Conservation (phyloP, 176 grass and related monocot genomes). For the Eremochloa ophiuroides region DNA sequence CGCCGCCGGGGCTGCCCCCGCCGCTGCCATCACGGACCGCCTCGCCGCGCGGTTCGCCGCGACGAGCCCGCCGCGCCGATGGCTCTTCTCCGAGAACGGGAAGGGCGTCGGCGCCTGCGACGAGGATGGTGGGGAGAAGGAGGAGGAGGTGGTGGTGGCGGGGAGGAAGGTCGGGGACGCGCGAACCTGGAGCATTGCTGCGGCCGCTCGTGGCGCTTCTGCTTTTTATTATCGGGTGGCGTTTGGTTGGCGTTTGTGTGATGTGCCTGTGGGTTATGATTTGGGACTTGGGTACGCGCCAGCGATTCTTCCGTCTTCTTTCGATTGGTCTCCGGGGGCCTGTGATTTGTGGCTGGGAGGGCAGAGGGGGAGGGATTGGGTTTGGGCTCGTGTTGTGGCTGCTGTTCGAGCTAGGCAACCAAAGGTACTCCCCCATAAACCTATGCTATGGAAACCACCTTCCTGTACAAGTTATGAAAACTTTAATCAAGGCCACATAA, state of each 20-base stretch:
- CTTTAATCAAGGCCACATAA: too few species aligned
- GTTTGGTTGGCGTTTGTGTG: background rate
- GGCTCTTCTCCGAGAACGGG: background rate
- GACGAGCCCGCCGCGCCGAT: background rate
- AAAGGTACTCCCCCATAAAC: too few species aligned
- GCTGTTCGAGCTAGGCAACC: background rate
- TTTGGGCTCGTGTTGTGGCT: constrained; percentile 25
- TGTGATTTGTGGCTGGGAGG: constrained; percentile 32
- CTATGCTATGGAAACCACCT: too few species aligned
- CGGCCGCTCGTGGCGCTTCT: background rate
- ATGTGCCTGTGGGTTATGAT: background rate
- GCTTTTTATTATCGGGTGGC: constrained; percentile 1
- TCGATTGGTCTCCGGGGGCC: background rate
- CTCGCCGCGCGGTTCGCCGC: background rate
- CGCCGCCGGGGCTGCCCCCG: constrained; percentile 26
- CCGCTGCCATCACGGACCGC: constrained; percentile 32
- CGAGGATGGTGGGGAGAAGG: constrained; percentile 13
- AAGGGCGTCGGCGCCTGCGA: constrained; percentile 15
- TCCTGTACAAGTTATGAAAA: too few species aligned
- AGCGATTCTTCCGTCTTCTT: background rate
- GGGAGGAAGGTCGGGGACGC: constrained; percentile 36
- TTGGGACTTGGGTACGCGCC: background rate
- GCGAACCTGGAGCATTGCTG: constrained; percentile 40
- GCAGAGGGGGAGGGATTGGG: background rate
- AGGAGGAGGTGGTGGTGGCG: constrained; percentile 32